A percentile compares a stretch with the other conserved stretches of the same genome.
These are phyloP conservation scores for Alliaria petiolata DNA, from an alignment of 345 rosid genomes.

Conservation along the genomic window DNA sequence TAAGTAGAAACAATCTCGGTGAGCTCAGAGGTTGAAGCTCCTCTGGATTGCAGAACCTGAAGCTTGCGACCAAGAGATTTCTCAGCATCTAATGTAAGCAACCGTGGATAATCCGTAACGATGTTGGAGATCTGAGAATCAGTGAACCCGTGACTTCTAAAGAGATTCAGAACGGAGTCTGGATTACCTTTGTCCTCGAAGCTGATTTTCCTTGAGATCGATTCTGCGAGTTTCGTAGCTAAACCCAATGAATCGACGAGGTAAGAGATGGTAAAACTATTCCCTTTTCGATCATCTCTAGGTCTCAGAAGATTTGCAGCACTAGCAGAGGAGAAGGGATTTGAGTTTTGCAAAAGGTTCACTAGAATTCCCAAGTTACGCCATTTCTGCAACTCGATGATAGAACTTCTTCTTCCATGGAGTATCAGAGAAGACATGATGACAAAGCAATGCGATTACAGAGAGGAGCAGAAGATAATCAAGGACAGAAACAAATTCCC, in stretches of 20 bases:
- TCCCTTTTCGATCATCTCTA: background rate
- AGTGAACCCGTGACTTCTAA: slow-evolving; percentile 23
- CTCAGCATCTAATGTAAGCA: slow-evolving; percentile 11
- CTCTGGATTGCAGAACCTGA: slow-evolving; percentile 14
- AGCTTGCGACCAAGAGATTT: slow-evolving; percentile 25
- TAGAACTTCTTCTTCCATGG: background rate
- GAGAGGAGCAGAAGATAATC: no score
- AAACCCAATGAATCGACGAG: slow-evolving; percentile 25
- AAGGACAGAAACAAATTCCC: no score
- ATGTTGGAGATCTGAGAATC: slow-evolving; percentile 11
- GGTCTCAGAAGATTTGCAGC: background rate
- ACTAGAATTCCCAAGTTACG: background rate
- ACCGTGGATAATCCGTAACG: background rate
- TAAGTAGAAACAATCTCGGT: no score
- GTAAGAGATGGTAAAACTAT: slow-evolving; percentile 1
- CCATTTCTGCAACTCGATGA: background rate
- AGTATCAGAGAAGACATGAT: no score
- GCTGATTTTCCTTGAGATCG: background rate
- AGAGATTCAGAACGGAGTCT: background rate
- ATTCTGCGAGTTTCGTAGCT: slow-evolving; percentile 1
- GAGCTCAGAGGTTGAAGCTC: no score
- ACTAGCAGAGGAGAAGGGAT: background rate
- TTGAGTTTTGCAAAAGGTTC: background rate
- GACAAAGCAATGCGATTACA: no score
- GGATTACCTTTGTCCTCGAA: background rate